These are phyloP conservation scores for Inonotus obliquus DNA, from an alignment of 1,284 basidiomycete genomes.

Conservation along the genomic window DNA sequence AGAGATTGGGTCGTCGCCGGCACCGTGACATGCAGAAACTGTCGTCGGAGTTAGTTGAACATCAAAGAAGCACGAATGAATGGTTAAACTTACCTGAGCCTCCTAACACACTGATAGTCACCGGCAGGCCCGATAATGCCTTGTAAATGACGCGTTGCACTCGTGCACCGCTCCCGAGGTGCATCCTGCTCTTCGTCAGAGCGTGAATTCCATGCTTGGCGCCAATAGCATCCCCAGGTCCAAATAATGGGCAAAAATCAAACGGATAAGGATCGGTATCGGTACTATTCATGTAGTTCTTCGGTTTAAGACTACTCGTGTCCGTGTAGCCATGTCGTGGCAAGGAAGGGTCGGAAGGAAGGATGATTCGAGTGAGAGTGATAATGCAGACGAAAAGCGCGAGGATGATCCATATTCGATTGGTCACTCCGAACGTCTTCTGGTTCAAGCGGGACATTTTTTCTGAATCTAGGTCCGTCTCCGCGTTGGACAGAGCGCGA, in stretches of 20 bases:
- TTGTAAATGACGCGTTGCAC: conserved; percentile 81
- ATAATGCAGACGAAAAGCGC: conserved; percentile 54
- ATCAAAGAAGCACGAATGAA: background rate
- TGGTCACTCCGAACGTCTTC: conserved; percentile 56
- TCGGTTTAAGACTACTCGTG: conserved; percentile 47
- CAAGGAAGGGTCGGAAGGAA: conserved; percentile 34
- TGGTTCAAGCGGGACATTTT: conserved; percentile 49
- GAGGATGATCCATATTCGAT: conserved; percentile 70
- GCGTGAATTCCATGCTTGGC: conserved; percentile 73
- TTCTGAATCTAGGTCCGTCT: conserved; percentile 35
- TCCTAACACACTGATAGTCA: conserved; percentile 88
- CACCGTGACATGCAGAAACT: conserved; percentile 92
- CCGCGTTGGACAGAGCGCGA: conserved; percentile 1
- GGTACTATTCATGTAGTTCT: conserved; percentile 63
- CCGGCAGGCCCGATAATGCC: conserved; percentile 79
- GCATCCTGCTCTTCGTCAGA: conserved; percentile 73
- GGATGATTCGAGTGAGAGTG: conserved; percentile 56
- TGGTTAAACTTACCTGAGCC: conserved; percentile 64
- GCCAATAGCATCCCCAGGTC: conserved; percentile 75
- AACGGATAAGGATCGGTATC: conserved; percentile 71
- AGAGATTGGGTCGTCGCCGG: conserved; percentile 87
- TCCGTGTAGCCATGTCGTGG: conserved; percentile 38
- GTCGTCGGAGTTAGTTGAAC: conserved; percentile 11
- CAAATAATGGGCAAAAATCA: conserved; percentile 84
- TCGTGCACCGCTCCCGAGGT: conserved; percentile 80